Evolutionary conservation across 2,329 filamentous ascomycete genomes (phyloP), one percentile per base, ranked within the genome.

Genomic region (Exophiala aquamarina): DNA sequence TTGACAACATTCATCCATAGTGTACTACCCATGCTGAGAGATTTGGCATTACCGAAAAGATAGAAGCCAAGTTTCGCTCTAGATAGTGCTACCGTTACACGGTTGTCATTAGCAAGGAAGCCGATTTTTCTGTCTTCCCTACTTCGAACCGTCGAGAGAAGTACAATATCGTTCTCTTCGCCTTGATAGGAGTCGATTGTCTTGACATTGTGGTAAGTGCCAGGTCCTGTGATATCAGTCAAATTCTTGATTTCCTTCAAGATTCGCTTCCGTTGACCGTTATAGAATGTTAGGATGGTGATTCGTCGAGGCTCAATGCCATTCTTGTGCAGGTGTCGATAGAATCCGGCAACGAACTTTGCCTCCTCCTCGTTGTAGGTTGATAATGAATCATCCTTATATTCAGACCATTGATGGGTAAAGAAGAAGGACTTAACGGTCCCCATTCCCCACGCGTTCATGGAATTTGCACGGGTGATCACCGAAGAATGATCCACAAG

Each of bases 181-280:
- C 90, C 90, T 64, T 95, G 90, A 60, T 92, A 95, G 0, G 86
- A 88, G 60, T 95, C 91, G 0, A 96, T 87, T 0, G 90, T 95
- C 26, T 81, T 79, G 1, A 95, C 84, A 2, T 84, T 84, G 57
- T 78, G 61, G 48, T 66, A 64, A 3, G 60, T 52, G n/a, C 64
- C 56, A n/a, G n/a, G n/a, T 51, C 44, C 33, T 45, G 71, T 66
- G 35, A 82, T 68, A 41, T 74, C 70, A 1, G 62, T 61, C 48
- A 74, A 66, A 6, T 59, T 60, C 51, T 62, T 70, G 36, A 78
- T 53, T 4, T 69, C 53, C 11, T 70, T 72, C 0, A 82, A 59
- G 2, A 95, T 74, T 2, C 75, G 68, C 55, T 85, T 86, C 35
- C 84, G 77, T 61, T 96, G 91, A 0, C 87, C 90, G 34, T 87